A percentile compares a stretch with the other conserved stretches of the same genome.
Conservation (phyloP, 139 green algal species). For the Trebouxia sp. region DNA sequence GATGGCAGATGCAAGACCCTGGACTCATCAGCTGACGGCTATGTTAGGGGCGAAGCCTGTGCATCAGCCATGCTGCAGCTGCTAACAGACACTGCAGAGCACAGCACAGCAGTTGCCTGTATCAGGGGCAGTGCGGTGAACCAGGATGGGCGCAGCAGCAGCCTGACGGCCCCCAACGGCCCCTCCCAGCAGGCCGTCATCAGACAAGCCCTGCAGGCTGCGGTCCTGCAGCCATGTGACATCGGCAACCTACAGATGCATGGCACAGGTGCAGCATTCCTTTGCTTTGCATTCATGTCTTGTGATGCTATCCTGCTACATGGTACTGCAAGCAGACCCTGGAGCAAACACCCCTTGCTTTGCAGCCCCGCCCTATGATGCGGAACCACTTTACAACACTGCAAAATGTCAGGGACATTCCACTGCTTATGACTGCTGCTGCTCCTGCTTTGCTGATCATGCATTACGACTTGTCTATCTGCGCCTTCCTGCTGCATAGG, state of each 20-base stretch:
- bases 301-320: no score
- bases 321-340: neutral
- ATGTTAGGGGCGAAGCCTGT: conserved; percentile 38
- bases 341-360: no score
- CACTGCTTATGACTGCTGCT: no score
- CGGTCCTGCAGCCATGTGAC: conserved; percentile 34
- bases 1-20: conserved; percentile 90
- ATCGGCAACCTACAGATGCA: conserved; percentile 65
- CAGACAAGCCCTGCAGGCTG: conserved; percentile 35
- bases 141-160: conserved; percentile 75
- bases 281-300: no score
- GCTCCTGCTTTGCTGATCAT: no score
- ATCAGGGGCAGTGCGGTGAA: conserved; percentile 37
- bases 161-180: conserved; percentile 68
- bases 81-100: neutral
- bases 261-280: conserved; percentile 57
- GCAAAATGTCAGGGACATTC: no score
- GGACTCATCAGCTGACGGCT: conserved; percentile 76
- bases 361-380: no score
- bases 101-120: neutral
- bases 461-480: no score
- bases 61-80: conserved; percentile 40
- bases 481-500: no score
- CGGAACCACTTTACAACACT: no score
- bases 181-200: conserved; percentile 60